Conservation (phyloP, 1,284 basidiomycete species). For the Rhodotorula sp. region DNA sequence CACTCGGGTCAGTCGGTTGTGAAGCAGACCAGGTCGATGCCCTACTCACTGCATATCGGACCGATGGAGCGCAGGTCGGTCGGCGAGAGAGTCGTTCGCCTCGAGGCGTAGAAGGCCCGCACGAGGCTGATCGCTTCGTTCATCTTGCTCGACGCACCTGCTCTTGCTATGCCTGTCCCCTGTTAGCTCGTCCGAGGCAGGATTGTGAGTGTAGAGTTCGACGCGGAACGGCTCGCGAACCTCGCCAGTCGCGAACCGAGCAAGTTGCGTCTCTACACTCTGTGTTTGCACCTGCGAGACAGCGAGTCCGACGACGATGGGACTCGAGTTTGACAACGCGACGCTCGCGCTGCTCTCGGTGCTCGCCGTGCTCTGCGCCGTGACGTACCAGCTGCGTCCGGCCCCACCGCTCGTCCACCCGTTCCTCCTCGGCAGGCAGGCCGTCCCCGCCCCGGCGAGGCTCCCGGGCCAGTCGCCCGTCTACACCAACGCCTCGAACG, state of each 20-base stretch:
- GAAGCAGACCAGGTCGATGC: too few relatives aligned
- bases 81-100: constrained; percentile 1
- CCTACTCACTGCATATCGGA: constrained; percentile 23
- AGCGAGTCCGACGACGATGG: too few relatives aligned
- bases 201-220: background rate
- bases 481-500: constrained; percentile 22
- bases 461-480: constrained; percentile 30
- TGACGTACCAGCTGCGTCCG: constrained; percentile 14
- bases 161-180: too few relatives aligned
- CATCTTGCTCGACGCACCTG: background rate
- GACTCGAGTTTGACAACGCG: constrained; percentile 22
- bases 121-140: constrained; percentile 10
- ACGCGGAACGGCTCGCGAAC: background rate
- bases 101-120: constrained; percentile 14
- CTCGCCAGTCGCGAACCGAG: background rate
- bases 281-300: too few relatives aligned
- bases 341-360: constrained; percentile 20
- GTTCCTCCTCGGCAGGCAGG: constrained; percentile 40
- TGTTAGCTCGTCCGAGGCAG: too few relatives aligned
- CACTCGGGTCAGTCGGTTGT: background rate
- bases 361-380: constrained; percentile 8
- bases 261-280: background rate
- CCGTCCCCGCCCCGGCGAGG: constrained; percentile 14
- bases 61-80: constrained; percentile 23
- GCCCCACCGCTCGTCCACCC: constrained; percentile 37